Evolutionary conservation across 2,329 filamentous ascomycete species (phyloP), one percentile per base, ranked within the genome.

Genomic region (Fusarium foetens): DNA sequence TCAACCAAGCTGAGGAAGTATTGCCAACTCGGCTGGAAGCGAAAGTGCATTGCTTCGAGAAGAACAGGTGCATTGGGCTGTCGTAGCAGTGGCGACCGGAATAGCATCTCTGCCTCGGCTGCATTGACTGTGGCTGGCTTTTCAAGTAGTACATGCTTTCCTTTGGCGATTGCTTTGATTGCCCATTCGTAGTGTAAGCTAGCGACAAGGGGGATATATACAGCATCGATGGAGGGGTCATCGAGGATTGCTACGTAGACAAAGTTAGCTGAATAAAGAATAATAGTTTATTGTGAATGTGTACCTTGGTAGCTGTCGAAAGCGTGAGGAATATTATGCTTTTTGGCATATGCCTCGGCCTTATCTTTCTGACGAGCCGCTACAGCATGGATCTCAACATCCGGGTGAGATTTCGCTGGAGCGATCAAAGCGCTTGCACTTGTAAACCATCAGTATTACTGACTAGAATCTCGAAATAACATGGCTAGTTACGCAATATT

Each of bases 181-280:
- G 53, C 53, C 59, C 59, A 63, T 29, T 59, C 42, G 11, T 41
- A 48, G 35, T 59, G 59, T 17, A 63, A 17, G 13, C 35, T 25
- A 3, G 16, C 35, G 6, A 58, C 23, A 8, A 63, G 59, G 2
- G 59, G 53, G 36, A 59, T 48, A 6, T 63, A 63, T 17, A 63
- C 53, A 7, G 35, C 54, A 48, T 60, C 42, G 13, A 36, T 42
- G 7, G 29, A 49, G 5, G 36, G 12, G 10, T 63, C 60, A 13
- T 42, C 19, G 5, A 63, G 36, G 8, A 48, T 25, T 17, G 35
- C 42, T 63, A 12, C 0, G 10, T 7, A 21, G 1, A 13, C 0
- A 21, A 10, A 7, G 12, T 58, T 8, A 58, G 43, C 21, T 11
- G 1, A 0, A 11, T 2, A 12, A 27, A 27, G 5, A 48, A 48